Conservation (phyloP, 1,284 basidiomycete genomes). For the Chalciporus sp. region DNA sequence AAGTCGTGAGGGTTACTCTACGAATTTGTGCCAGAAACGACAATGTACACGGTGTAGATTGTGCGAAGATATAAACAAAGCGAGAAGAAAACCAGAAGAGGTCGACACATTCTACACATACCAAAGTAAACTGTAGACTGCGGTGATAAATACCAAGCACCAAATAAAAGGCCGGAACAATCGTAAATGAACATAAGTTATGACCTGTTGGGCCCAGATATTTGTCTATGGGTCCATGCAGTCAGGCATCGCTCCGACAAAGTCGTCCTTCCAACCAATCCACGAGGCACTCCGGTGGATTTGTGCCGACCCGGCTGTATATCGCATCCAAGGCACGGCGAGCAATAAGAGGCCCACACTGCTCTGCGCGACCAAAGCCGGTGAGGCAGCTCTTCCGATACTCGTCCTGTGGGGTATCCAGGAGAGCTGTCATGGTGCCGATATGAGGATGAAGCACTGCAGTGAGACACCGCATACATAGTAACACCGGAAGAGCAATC, state of each 20-base stretch:
- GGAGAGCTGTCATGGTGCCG: slow-evolving; percentile 50
- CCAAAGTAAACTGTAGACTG: background rate
- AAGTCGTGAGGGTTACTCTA: too few relatives aligned
- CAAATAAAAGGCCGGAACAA: background rate
- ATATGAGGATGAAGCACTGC: slow-evolving; percentile 31
- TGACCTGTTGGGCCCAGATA: background rate
- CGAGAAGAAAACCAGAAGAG: background rate
- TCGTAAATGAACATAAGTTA: background rate
- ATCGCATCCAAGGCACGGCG: slow-evolving; percentile 56
- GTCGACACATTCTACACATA: background rate
- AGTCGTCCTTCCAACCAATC: slow-evolving; percentile 55
- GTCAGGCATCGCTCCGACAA: slow-evolving; percentile 33
- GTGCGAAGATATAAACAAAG: background rate
- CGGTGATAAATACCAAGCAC: background rate
- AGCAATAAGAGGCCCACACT: slow-evolving; percentile 62
- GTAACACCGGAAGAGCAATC: slow-evolving; percentile 66
- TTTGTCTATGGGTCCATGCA: slow-evolving; percentile 7
- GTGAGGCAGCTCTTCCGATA: slow-evolving; percentile 68
- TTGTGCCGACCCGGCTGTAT: slow-evolving; percentile 28
- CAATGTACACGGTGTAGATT: too few relatives aligned
- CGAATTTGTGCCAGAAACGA: too few relatives aligned
- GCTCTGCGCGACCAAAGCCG: slow-evolving; percentile 76
- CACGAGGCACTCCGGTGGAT: slow-evolving; percentile 36
- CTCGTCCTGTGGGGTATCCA: slow-evolving; percentile 59
- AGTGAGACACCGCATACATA: slow-evolving; percentile 41